These are phyloP conservation scores for Paramecium caudatum DNA, from an alignment of 73 alveolate genomes.

Conservation along the genomic window DNA sequence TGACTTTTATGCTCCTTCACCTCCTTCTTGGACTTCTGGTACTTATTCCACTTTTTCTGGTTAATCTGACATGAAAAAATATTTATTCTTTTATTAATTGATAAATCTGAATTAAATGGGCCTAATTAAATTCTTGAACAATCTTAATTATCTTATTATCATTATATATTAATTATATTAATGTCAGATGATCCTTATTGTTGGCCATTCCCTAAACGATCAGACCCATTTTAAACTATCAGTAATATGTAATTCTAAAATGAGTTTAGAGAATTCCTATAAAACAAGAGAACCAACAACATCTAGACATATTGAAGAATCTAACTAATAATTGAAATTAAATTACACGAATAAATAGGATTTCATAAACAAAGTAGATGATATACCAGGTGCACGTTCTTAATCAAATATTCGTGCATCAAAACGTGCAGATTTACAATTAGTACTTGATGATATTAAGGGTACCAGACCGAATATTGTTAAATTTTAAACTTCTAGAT, in stretches of 20 bases:
- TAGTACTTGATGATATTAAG: conserved; percentile 81
- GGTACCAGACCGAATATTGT: conserved; percentile 83
- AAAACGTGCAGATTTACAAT: conserved; percentile 79
- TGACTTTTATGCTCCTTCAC: not conserved
- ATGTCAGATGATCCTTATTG: conserved; percentile 77
- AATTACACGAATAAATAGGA: conserved; percentile 70
- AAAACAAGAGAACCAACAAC: conserved; percentile 5
- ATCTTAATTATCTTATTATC: conserved; percentile 18
- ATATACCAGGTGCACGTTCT: conserved; percentile 77
- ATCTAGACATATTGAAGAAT: conserved; percentile 74
- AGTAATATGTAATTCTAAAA: conserved; percentile 15
- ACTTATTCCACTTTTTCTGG: not conserved
- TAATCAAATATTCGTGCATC: conserved; percentile 71
- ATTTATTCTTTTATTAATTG: conserved; percentile 39
- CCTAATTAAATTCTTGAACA: conserved; percentile 21
- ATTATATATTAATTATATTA: conserved; percentile 24
- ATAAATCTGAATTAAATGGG: conserved; percentile 46
- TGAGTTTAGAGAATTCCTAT: not conserved
- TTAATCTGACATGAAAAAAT: conserved; percentile 27
- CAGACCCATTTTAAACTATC: conserved; percentile 79
- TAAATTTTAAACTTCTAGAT: conserved; percentile 83
- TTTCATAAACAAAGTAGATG: conserved; percentile 70
- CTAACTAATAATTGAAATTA: conserved; percentile 69
- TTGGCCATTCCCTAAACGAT: conserved; percentile 85
- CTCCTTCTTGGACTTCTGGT: not conserved